These are phyloP conservation scores for Colletotrichum tamarilloi DNA, from an alignment of 2,329 filamentous ascomycete species.

Conservation along the genomic window DNA sequence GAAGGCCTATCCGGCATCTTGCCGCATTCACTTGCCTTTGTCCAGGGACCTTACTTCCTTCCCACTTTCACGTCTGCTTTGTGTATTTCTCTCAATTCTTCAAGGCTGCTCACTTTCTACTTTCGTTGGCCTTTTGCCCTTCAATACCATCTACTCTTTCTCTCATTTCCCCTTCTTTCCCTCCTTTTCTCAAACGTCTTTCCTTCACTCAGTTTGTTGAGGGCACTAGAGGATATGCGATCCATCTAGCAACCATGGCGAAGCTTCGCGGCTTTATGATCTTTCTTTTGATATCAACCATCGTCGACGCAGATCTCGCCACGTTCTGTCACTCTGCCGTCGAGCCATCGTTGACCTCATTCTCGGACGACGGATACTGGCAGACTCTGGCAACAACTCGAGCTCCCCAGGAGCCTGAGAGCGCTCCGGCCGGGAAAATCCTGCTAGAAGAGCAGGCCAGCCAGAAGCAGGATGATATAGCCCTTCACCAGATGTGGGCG, in stretches of 20 bases:
- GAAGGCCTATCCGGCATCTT: not conserved
- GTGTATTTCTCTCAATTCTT: not conserved
- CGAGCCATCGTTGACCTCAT: not conserved
- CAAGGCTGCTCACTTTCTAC: not conserved
- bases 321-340: not conserved
- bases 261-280: not conserved
- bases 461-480: not conserved
- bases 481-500: not conserved
- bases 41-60: not conserved
- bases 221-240: not conserved
- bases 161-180: not conserved
- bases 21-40: no score
- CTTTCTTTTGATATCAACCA: not conserved
- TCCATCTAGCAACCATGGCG: constrained; percentile 4
- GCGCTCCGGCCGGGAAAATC: not conserved
- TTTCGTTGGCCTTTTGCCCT: not conserved
- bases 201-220: not conserved
- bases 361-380: not conserved
- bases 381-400: not conserved
- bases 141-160: not conserved
- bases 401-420: not conserved
- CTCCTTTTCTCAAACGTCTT: not conserved
- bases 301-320: not conserved
- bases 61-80: not conserved
- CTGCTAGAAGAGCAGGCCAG: not conserved